These are phyloP conservation scores for Annulohypoxylon maeteangense DNA, from an alignment of 495 filamentous ascomycete genomes.

Conservation along the genomic window DNA sequence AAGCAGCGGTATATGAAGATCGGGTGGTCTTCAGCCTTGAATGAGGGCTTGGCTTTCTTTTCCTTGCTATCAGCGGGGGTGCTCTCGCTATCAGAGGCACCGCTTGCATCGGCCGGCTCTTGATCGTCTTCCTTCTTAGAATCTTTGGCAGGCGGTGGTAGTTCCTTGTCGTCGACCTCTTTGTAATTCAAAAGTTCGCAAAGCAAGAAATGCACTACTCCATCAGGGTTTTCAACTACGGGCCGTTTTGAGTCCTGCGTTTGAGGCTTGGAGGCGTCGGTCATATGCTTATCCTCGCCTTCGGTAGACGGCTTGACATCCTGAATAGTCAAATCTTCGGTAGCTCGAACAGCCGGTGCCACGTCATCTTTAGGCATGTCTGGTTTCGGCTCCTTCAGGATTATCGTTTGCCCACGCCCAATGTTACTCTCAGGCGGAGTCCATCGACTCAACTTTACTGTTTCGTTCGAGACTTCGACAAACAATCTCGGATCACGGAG, in stretches of 20 bases:
- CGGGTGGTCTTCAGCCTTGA: constrained; percentile 92
- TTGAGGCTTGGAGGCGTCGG: constrained; percentile 68
- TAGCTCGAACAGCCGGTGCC: constrained; percentile 61
- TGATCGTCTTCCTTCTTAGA: constrained; percentile 51
- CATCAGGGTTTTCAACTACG: constrained; percentile 90
- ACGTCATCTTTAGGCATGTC: constrained; percentile 53
- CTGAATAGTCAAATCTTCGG: constrained; percentile 63
- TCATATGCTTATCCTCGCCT: constrained; percentile 62
- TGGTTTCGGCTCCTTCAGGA: constrained; percentile 50
- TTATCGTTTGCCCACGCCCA: constrained; percentile 56
- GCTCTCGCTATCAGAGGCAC: constrained; percentile 35
- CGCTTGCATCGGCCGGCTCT: constrained; percentile 44
- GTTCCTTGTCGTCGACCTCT: constrained; percentile 86
- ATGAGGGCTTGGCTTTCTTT: constrained; percentile 81
- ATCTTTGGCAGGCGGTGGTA: constrained; percentile 62
- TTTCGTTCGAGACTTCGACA: constrained; percentile 89
- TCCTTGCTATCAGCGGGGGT: constrained; percentile 55
- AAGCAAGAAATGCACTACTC: constrained; percentile 95
- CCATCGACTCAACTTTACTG: constrained; percentile 77
- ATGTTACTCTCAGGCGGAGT: constrained; percentile 52
- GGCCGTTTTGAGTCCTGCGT: constrained; percentile 78
- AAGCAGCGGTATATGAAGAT: constrained; percentile 98
- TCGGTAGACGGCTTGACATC: constrained; percentile 66
- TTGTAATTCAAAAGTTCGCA: constrained; percentile 91
- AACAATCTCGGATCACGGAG: constrained; percentile 88